These are phyloP conservation scores for Didymella lethalis DNA, from an alignment of 2,329 filamentous ascomycete genomes.

Conservation along the genomic window DNA sequence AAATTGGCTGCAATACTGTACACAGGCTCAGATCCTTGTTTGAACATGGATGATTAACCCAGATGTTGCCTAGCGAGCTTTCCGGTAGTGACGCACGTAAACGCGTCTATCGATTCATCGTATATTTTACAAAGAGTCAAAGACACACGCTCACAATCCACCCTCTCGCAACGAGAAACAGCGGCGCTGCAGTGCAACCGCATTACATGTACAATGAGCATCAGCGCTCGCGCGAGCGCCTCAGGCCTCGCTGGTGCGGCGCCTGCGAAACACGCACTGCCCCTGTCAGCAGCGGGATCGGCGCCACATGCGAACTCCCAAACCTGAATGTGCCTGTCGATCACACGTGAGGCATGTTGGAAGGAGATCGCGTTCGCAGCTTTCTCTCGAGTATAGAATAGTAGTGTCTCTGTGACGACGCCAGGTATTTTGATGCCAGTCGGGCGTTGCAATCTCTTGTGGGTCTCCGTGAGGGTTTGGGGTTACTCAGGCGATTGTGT, in stretches of 20 bases:
- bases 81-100: neutral
- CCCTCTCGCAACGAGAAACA: neutral
- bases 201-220: neutral
- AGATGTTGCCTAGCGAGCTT: neutral
- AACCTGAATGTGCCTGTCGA: constrained; percentile 4
- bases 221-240: constrained; percentile 1
- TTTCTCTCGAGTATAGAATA: neutral
- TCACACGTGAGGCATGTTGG: neutral
- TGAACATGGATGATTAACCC: neutral
- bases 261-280: constrained; percentile 10
- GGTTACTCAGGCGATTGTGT: neutral
- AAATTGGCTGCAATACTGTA: neutral
- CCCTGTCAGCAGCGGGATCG: constrained; percentile 10
- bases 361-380: neutral
- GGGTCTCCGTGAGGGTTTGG: neutral
- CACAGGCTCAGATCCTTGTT: neutral
- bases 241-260: constrained; percentile 17
- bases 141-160: neutral
- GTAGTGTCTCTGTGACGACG: neutral
- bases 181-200: constrained; percentile 1
- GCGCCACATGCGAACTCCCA: neutral
- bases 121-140: no score
- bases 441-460: no score
- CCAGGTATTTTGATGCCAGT: no score
- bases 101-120: neutral